These are phyloP conservation scores for Vitis hybrid DNA, from an alignment of 177 flowering plant genomes.

Conservation along the genomic window DNA sequence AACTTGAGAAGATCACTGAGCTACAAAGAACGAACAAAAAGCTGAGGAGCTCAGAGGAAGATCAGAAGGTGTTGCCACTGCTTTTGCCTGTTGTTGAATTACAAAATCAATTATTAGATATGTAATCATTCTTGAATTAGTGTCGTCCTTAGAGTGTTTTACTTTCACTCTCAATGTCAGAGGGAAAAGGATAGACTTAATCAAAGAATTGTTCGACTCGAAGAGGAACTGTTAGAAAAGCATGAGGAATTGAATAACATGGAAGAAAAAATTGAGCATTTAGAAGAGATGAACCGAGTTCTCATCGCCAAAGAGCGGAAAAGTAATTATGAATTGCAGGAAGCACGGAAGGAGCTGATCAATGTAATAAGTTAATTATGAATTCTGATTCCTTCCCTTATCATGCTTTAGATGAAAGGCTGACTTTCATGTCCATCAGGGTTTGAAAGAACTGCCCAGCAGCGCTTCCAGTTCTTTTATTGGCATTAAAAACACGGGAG, in stretches of 20 bases:
- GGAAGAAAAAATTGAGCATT: slow-evolving; percentile 40
- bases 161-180: slow-evolving; percentile 22
- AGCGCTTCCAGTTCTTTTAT: slow-evolving; percentile 10
- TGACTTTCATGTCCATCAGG: slow-evolving; percentile 11
- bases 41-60: too few relatives aligned
- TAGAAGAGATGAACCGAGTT: slow-evolving; percentile 35
- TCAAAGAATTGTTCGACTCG: slow-evolving; percentile 33
- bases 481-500: slow-evolving; percentile 45
- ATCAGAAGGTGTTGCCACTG: too few relatives aligned
- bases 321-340: slow-evolving; percentile 59
- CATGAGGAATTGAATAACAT: slow-evolving; percentile 40
- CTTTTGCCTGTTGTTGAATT: too few relatives aligned
- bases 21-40: too few relatives aligned
- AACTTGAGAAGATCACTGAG: too few relatives aligned
- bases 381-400: background rate
- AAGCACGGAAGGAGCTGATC: slow-evolving; percentile 56
- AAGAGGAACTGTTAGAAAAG: slow-evolving; percentile 40
- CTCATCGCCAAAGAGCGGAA: slow-evolving; percentile 46
- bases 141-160: too few relatives aligned
- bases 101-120: too few relatives aligned
- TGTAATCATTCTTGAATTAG: too few relatives aligned
- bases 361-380: slow-evolving; percentile 24
- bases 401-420: background rate
- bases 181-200: slow-evolving; percentile 47
- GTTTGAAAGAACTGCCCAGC: slow-evolving; percentile 14